Base-by-base conservation (phyloP, 2,329 filamentous ascomycete genomes). In the Claviceps maximensis region DNA sequence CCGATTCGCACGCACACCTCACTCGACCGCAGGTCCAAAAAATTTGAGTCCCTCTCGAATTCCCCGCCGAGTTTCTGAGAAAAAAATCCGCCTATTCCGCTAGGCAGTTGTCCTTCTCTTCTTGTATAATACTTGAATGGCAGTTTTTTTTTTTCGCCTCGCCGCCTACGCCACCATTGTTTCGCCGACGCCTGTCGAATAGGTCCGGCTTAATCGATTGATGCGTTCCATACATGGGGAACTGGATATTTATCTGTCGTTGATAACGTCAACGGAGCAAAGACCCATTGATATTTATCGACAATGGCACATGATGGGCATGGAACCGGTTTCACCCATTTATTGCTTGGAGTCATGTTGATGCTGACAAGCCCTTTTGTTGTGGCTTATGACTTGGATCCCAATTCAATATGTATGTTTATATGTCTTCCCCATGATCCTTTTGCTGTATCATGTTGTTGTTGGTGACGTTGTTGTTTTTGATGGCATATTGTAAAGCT, bases 311-410 rank as follows among this genome's bases (percentile, higher is more conserved):
- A 29, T 23, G 25, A 13, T 29, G 45, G n/a, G n/a, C 25, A 21
- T 51, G 27, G 36, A 13, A 36, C 9, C 19, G 41, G 33, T 45
- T 31, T 48, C 44, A 36, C 17, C 45, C 46, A 46, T 13, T 19
- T 53, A 46, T 45, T 53, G 29, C 31, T 51, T 17, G 19, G 41
- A 36, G 13, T 7, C 6, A 19, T 52, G 10, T 27, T 51, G 23
- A n/a, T 49, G 19, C 19, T 54, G 25, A 50, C 61, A 19, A 60
- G 55, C 50, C 56, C 55, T 49, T 55, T 67, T 29, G 57, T 62
- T 41, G 53, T 49, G 15, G 68, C 66, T 41, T 72, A 71, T 53
- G 54, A 69, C 31, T 58, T 72, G 52, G 61, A 71, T 54, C 63
- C 67, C 31, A 62, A 68, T 53, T 70, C 69, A 44, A 63, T 62